phyloP scores from a whole-genome alignment of 495 filamentous ascomycete genomes.

The Podospora pseudopauciseta region DNA sequence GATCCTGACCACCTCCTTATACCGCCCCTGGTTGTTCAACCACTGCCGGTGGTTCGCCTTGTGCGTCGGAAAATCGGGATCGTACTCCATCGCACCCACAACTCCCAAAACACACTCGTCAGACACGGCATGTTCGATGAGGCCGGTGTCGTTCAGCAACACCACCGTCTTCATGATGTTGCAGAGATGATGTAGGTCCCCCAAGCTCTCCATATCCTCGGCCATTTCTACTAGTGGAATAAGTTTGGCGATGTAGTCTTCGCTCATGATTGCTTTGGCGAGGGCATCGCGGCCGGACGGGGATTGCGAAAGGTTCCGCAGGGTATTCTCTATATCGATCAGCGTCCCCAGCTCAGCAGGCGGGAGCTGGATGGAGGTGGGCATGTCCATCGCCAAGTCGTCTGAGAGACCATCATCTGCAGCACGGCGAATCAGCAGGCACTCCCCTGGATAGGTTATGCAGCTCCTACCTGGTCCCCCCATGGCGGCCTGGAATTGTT shows the following conservation, averaged over 20 bases:
- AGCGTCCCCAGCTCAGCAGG: conserved; percentile 74
- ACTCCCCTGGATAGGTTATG: background rate
- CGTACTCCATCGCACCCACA: conserved; percentile 95
- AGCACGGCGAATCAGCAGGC: conserved; percentile 13
- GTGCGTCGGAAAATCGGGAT: conserved; percentile 97
- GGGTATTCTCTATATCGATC: conserved; percentile 73
- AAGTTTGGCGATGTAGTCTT: conserved; percentile 85
- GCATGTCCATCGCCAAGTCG: conserved; percentile 65
- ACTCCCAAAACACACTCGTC: conserved; percentile 88
- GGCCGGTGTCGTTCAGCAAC: conserved; percentile 85
- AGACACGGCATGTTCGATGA: conserved; percentile 89
- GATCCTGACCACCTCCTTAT: conserved; percentile 94
- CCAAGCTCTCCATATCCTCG: conserved; percentile 83
- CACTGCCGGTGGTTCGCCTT: conserved; percentile 97
- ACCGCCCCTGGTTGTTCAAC: conserved; percentile 79
- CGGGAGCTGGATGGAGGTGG: conserved; percentile 69
- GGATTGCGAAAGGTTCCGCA: conserved; percentile 70
- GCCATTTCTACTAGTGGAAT: conserved; percentile 79
- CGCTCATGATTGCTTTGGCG: conserved; percentile 75
- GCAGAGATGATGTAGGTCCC: conserved; percentile 85
- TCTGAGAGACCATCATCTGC: conserved; percentile 88
- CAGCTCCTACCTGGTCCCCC: conserved; percentile 46
- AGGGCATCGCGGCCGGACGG: conserved; percentile 81
- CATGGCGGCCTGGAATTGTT: conserved; percentile 45
- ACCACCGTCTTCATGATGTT: conserved; percentile 98